Evolutionary conservation across 2,329 filamentous ascomycete genomes (phyloP).

Genomic region (Verticillium dahliae): DNA sequence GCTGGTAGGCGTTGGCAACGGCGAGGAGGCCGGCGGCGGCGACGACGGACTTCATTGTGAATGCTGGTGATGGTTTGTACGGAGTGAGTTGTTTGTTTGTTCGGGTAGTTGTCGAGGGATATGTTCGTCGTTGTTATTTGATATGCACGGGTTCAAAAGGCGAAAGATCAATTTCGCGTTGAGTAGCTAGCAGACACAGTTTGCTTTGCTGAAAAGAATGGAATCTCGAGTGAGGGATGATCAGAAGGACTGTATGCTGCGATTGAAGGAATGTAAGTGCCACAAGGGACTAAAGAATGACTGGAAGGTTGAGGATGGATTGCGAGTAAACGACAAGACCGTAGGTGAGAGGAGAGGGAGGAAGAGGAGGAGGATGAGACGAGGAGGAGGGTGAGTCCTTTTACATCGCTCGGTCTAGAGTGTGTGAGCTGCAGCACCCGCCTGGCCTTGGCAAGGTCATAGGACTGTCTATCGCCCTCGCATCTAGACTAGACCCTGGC

Average conservation of each 20-base stretch:
- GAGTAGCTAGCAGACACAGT: slow-evolving; percentile 12
- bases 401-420: background rate
- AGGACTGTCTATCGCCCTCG: background rate
- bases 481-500: background rate
- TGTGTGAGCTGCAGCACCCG: background rate
- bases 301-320: slow-evolving; percentile 4
- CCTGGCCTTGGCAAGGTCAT: background rate
- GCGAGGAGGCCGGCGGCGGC: slow-evolving; percentile 36
- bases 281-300: slow-evolving; percentile 13
- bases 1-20: slow-evolving; percentile 32
- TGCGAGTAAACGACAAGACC: slow-evolving; percentile 2
- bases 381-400: slow-evolving; percentile 3
- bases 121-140: background rate
- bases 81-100: background rate
- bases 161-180: slow-evolving; percentile 13
- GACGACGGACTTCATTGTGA: slow-evolving; percentile 42
- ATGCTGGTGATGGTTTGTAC: slow-evolving; percentile 11
- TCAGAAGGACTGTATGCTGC: slow-evolving; percentile 1
- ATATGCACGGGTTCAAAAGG: slow-evolving; percentile 3
- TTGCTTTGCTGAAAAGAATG: slow-evolving; percentile 10
- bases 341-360: background rate
- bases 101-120: background rate
- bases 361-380: background rate
- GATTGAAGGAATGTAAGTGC: slow-evolving; percentile 13
- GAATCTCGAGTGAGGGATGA: slow-evolving; percentile 6